phyloP scores from a whole-genome alignment of 192 early-diverging fungal species.

The Gamsiella multidivaricata region DNA sequence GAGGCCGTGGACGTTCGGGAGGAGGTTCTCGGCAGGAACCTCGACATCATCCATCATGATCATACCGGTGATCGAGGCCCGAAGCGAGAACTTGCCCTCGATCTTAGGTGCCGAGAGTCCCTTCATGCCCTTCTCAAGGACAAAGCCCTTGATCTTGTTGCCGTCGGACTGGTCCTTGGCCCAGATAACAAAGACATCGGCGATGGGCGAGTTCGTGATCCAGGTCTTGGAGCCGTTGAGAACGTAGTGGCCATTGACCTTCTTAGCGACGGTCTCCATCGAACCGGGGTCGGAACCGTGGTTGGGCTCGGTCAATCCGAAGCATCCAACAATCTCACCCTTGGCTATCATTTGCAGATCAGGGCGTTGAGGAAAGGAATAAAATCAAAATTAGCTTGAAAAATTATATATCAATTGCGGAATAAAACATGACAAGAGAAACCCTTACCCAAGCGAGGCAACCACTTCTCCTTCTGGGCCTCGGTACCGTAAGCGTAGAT shows the following conservation, averaged over 20 bases:
- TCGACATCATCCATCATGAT: constrained; percentile 99
- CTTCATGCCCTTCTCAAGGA: constrained; percentile 96
- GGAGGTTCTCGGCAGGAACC: constrained; percentile 89
- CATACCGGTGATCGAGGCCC: constrained; percentile 96
- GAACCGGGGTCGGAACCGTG: constrained; percentile 93
- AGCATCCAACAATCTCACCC: constrained; percentile 89
- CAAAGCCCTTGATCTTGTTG: constrained; percentile 89
- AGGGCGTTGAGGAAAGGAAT: not conserved
- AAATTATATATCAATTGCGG: no score
- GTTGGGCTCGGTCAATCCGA: constrained; percentile 98
- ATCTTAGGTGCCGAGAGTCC: constrained; percentile 90
- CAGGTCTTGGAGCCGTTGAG: constrained; percentile 96
- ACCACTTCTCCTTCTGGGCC: constrained; percentile 90
- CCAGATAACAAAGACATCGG: constrained; percentile 97
- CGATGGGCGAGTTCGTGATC: constrained; percentile 99
- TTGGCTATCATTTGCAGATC: constrained; percentile 63
- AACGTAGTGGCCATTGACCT: constrained; percentile 78
- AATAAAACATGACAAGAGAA: not conserved
- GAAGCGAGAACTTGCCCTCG: constrained; percentile 94
- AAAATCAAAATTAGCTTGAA: no score
- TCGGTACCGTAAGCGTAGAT: constrained; percentile 95
- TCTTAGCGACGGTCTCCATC: constrained; percentile 92
- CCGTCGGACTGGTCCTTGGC: constrained; percentile 86
- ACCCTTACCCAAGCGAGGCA: constrained; percentile 80
- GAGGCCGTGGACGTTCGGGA: constrained; percentile 91